Evolutionary conservation across 1,139 yeast species (phyloP).

Genomic region (Kodamaea fungicola): DNA sequence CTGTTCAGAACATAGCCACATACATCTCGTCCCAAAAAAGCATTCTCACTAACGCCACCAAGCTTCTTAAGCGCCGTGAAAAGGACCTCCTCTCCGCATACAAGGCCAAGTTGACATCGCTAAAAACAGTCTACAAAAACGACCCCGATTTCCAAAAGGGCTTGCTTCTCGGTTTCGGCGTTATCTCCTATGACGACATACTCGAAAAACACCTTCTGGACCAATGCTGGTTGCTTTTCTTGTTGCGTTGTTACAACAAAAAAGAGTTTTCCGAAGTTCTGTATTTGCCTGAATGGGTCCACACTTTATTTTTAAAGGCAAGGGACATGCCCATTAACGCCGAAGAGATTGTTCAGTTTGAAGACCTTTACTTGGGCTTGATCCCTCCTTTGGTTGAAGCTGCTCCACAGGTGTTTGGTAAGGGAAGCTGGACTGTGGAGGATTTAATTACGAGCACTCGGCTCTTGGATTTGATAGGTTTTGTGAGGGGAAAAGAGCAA

Average conservation of each 20-base stretch:
- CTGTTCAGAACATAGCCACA: slow-evolving; percentile 10
- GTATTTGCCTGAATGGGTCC: slow-evolving; percentile 53
- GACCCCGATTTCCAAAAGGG: slow-evolving; percentile 57
- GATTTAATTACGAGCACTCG: slow-evolving; percentile 58
- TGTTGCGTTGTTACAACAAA: slow-evolving; percentile 56
- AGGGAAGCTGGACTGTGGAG: slow-evolving; percentile 63
- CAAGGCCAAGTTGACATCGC: slow-evolving; percentile 42
- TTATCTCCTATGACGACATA: slow-evolving; percentile 51
- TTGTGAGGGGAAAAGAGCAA: slow-evolving; percentile 55
- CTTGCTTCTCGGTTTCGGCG: slow-evolving; percentile 54
- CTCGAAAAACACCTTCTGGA: slow-evolving; percentile 48
- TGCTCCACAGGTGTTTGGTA: slow-evolving; percentile 59
- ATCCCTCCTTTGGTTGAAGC: slow-evolving; percentile 50
- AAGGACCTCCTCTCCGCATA: slow-evolving; percentile 44
- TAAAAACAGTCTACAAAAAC: slow-evolving; percentile 54
- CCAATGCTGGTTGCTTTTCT: slow-evolving; percentile 60
- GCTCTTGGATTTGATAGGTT: slow-evolving; percentile 55
- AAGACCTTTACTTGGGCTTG: slow-evolving; percentile 51
- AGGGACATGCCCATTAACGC: slow-evolving; percentile 37
- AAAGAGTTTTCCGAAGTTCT: slow-evolving; percentile 31
- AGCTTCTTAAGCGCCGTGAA: slow-evolving; percentile 47
- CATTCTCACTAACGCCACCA: slow-evolving; percentile 44
- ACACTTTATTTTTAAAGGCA: slow-evolving; percentile 39
- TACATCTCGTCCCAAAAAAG: slow-evolving; percentile 42
- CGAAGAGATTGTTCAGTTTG: slow-evolving; percentile 53